Conservation (phyloP, 768 basidiomycete genomes). For the Tulasnella sp. region DNA sequence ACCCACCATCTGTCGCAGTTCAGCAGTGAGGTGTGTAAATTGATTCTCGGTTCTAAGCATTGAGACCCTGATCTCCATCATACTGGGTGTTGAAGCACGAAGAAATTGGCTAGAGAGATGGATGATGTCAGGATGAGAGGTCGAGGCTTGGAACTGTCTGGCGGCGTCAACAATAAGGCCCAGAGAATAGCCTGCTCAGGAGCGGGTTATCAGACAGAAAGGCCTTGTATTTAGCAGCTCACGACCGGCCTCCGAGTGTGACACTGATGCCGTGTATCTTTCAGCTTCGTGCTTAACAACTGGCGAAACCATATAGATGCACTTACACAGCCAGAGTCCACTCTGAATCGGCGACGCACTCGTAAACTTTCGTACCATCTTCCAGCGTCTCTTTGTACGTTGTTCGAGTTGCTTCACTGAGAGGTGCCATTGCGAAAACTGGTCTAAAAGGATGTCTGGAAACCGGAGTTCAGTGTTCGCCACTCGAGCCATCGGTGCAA, state of each 20-base stretch:
- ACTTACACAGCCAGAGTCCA: slow-evolving; percentile 4
- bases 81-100: background rate
- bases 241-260: background rate
- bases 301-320: too few relatives aligned
- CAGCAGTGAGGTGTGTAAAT: background rate
- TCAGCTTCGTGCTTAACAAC: background rate
- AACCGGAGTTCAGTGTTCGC: too few relatives aligned
- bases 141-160: background rate
- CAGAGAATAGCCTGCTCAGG: background rate
- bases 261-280: background rate
- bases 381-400: background rate
- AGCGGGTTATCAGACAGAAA: background rate
- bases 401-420: background rate
- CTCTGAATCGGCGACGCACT: background rate
- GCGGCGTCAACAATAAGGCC: background rate
- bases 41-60: background rate
- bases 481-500: too few relatives aligned
- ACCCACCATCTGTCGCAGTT: background rate
- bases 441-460: background rate
- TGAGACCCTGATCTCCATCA: background rate
- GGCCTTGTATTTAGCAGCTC: background rate
- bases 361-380: slow-evolving; percentile 9
- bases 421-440: background rate
- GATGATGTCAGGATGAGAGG: background rate
- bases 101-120: slow-evolving; percentile 4